Percentiles rank a stretch among this genome's conserved stretches.
phyloP scores from a whole-genome alignment of 176 grass and related monocot genomes.

The Eleusine coracana region DNA sequence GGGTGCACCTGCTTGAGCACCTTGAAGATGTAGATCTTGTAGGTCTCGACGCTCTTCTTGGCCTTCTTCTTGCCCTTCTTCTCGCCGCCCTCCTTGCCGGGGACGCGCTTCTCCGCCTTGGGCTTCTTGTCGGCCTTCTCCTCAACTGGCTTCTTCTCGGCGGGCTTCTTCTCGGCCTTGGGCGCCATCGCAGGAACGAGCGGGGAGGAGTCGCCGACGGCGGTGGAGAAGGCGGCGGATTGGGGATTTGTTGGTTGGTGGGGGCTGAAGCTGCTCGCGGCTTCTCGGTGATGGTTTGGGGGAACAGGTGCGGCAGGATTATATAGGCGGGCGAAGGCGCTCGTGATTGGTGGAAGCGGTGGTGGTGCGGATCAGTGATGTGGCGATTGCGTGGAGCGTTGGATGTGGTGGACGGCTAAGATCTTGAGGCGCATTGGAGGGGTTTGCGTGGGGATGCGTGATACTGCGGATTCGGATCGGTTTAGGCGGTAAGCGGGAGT shows the following conservation, averaged over 20 bases:
- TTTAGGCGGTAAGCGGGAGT: slow-evolving; percentile 1
- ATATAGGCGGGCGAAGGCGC: slow-evolving; percentile 20
- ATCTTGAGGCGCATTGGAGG: neutral
- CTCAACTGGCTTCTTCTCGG: slow-evolving; percentile 42
- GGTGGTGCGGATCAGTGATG: slow-evolving; percentile 32
- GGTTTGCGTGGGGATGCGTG: slow-evolving; percentile 27
- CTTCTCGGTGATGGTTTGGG: neutral
- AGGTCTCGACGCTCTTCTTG: slow-evolving; percentile 63
- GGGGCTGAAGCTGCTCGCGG: neutral
- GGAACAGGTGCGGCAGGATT: neutral
- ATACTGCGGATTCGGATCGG: neutral
- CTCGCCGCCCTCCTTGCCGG: slow-evolving; percentile 42
- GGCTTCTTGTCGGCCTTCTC: slow-evolving; percentile 48
- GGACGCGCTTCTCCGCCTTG: slow-evolving; percentile 38
- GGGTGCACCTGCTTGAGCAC: slow-evolving; percentile 92
- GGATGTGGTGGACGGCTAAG: slow-evolving; percentile 7
- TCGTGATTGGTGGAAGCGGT: slow-evolving; percentile 12
- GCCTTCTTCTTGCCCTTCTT: slow-evolving; percentile 31
- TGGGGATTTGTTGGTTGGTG: neutral
- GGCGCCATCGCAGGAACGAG: slow-evolving; percentile 34
- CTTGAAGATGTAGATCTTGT: slow-evolving; percentile 98
- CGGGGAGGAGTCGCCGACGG: no score
- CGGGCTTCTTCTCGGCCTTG: slow-evolving; percentile 62
- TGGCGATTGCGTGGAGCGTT: neutral
- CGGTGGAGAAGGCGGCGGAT: neutral